Conservation (phyloP, 768 basidiomycete species). For the Leccinum uliginosum region DNA sequence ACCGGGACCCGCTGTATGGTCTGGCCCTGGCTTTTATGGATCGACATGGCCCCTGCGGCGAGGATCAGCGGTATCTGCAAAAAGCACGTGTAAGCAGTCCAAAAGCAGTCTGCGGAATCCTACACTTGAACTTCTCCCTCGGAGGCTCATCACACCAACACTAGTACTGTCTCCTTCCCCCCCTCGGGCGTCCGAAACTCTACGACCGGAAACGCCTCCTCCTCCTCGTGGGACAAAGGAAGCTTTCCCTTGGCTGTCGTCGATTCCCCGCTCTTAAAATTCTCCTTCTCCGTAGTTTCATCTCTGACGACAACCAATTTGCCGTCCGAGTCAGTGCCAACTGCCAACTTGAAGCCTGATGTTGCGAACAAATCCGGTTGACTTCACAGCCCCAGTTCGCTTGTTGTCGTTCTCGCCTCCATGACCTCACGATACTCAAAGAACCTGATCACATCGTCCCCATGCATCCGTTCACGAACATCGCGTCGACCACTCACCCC, state of each 20-base stretch:
- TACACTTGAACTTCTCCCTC: constrained; percentile 50
- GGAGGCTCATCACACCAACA: constrained; percentile 42
- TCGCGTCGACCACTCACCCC: constrained; percentile 32
- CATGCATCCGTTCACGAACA: constrained; percentile 68
- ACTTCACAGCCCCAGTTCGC: constrained; percentile 19
- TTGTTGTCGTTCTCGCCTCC: constrained; percentile 24
- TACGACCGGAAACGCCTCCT: constrained; percentile 43
- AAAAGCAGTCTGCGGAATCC: constrained; percentile 45
- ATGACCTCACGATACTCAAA: constrained; percentile 23
- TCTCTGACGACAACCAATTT: neutral
- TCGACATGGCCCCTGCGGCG: constrained; percentile 66
- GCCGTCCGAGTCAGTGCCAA: neutral
- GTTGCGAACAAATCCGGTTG: constrained; percentile 34
- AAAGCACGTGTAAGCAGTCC: neutral
- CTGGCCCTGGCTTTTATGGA: constrained; percentile 77
- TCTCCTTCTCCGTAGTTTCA: neutral
- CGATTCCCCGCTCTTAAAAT: constrained; percentile 1
- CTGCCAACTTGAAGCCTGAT: constrained; percentile 12
- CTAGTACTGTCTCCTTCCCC: constrained; percentile 36
- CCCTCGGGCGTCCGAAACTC: constrained; percentile 41
- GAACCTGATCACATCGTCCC: constrained; percentile 61
- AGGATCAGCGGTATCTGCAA: constrained; percentile 65
- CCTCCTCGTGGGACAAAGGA: constrained; percentile 34
- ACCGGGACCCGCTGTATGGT: constrained; percentile 53
- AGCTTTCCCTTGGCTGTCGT: constrained; percentile 16